Evolutionary conservation across 192 early-diverging fungal species (phyloP), one percentile per base, ranked within the genome.

Genomic region (Gaertneriomyces sp.): DNA sequence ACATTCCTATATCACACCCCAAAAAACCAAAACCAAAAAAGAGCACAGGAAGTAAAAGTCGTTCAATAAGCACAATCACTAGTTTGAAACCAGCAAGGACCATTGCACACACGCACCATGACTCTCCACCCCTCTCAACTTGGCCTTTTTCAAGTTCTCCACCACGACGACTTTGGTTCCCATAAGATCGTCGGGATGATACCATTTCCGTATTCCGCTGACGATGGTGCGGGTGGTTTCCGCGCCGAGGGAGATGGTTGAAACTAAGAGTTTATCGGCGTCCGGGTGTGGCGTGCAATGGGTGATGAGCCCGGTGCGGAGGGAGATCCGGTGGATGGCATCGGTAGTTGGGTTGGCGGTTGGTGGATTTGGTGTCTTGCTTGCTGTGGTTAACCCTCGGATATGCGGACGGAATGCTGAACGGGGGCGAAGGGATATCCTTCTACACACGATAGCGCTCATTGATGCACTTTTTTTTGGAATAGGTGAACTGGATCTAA

Each of bases 1-100:
- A 91, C 94, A 98, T 96, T 4, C 90, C 96, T 61, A 82, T 77
- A 19, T 92, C 94, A 79, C 91, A 93, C 63, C n/a, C n/a, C n/a
- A n/a, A 95, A 80, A 45, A 97, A 79, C 57, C 61, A 61, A 45
- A 9, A 11, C 1, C 5, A 7, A 71, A 60, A 33, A 33, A 33
- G 2, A 33, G 25, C 25, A 33, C 25, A 33, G 25, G 2, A 33
- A 33, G 25, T 33, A 2, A 33, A 2, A 33, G 25, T 33, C 25
- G 25, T 33, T 33, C 0, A 8, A 49, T 70, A 43, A 42, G 38
- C 19, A 51, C 39, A 8, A 53, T 49, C 25, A 66, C 4, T 53
- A 9, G 38, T 41, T 56, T 38, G 45, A 68, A 44, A 60, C 46
- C 16, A 9, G 33, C 12, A 56, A 17, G n/a, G 54, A 12, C 25